Base-by-base conservation (phyloP, 2,329 filamentous ascomycete species). In the Xylariales sp. region DNA sequence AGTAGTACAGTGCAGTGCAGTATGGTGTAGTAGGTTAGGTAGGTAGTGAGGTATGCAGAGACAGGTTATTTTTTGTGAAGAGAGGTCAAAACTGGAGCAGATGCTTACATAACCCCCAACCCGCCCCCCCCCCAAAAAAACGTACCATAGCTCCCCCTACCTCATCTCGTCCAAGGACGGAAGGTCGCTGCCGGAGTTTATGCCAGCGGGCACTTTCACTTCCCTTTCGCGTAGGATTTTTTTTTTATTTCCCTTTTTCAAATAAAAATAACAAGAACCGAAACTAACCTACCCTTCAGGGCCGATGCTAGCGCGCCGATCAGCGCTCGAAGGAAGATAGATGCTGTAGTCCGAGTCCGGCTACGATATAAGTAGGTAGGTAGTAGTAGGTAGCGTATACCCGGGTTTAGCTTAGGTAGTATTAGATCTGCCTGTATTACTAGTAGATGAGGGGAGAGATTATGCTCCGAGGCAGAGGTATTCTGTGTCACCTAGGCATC, bases 61-160 rank as follows among this genome's bases (percentile, higher is more conserved):
- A 23, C 23, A 2, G 23, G 23, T 23, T 23, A 23, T 23, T 23
- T 23, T 23, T 23, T 23, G 41, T 23, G 41, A 58, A 69, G 54
- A 63, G 67, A 69, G 54, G 67, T 69, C 55, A 46, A 69, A 63
- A 69, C 49, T 60, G 36, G 67, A 60, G 63, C 23, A 23, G 9
- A n/a, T 46, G 67, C 58, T 69, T 66, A 69, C 54, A 50, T 66
- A 69, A 66, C 8, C 16, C 12, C 14, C 23, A 23, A 23, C 23
- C 23, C 23, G 23, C 23, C 23, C 23, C 23, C 23, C 23, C 23
- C 23, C 23, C 23, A 23, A 23, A 23, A 23, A 23, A 10, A 16
- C 32, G 16, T 39, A 39, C n/a, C 39, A 28, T 43, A 30, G 41
- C 39, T 45, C 14, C 36, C 12, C 8, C 6, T 39, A 8, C 30